Evolutionary conservation across 1,139 yeast species (phyloP), one percentile per base, ranked within the genome.

Genomic region (Nakaseomyces bracarensis): DNA sequence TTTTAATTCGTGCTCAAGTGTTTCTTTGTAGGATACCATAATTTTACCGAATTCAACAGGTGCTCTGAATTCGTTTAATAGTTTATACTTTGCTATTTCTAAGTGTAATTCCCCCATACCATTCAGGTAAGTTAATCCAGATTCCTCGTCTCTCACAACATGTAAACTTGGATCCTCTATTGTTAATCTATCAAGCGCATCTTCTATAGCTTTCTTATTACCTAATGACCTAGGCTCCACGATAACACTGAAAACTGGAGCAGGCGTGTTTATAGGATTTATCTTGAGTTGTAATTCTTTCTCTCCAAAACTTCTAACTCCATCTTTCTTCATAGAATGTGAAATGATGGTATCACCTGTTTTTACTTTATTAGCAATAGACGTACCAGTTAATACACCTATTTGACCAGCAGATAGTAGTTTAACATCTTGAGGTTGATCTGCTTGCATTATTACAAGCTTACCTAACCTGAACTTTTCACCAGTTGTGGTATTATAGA

Each of bases 21-120:
- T 75, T 61, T 91, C 98, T 56, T 85, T 86, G 58, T 83, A 89
- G 0, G 96, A 82, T 7, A 91, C 95, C 63, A 80, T 85, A 20
- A 91, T 83, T 43, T 79, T 79, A 29, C 95, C 87, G 40, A 87
- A 71, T 39, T 79, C 79, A 0, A 84, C 82, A 45, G 79, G 78
- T 2, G 95, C 96, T 58, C 82, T 81, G 72, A 89, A 72, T 48
- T 86, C 95, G 42, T 75, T 76, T 16, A 81, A 66, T 40, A 91
- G 70, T 44, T 96, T 69, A 51, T 86, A 94, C 42, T 73, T 72
- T 1, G 93, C 83, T 51, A 91, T 87, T 51, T 91, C 97, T 42
- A 91, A 70, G 62, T 91, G 98, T 41, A 91, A 68, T 55, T 87
- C 96, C 14, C 97, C 98, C 96, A 91, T 87, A 3, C 98, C 99